phyloP scores from a whole-genome alignment of 2,329 filamentous ascomycete genomes.

The Orbilia quercus region DNA sequence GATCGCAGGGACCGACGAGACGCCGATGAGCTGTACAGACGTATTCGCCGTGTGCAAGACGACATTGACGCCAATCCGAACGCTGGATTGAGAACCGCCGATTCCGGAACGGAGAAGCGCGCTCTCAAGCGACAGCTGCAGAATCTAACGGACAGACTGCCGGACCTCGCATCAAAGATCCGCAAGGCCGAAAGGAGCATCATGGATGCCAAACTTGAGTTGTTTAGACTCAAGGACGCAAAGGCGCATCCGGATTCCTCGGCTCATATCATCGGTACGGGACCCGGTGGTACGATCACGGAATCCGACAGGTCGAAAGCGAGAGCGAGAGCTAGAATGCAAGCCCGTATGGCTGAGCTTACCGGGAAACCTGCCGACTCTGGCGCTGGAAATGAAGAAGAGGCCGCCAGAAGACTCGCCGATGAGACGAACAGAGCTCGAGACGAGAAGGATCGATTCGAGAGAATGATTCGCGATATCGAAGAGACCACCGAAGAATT shows the following conservation, averaged over 20 bases:
- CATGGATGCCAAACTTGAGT: constrained; percentile 86
- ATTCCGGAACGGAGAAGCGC: constrained; percentile 88
- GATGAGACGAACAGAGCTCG: constrained; percentile 84
- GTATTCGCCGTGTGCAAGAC: constrained; percentile 89
- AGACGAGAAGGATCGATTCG: constrained; percentile 90
- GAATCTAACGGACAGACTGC: constrained; percentile 85
- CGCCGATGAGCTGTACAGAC: constrained; percentile 91
- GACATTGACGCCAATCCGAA: constrained; percentile 94
- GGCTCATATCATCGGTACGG: constrained; percentile 85
- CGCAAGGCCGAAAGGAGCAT: constrained; percentile 91
- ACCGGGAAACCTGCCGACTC: constrained; percentile 78
- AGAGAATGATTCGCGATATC: constrained; percentile 95
- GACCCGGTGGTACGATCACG: constrained; percentile 87
- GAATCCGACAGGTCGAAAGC: constrained; percentile 95
- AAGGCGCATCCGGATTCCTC: constrained; percentile 88
- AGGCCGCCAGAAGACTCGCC: constrained; percentile 85
- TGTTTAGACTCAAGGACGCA: constrained; percentile 92
- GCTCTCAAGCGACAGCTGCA: constrained; percentile 90
- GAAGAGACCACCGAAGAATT: constrained; percentile 96
- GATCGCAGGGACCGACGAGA: constrained; percentile 91
- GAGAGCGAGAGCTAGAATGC: constrained; percentile 97
- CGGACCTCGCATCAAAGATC: constrained; percentile 90
- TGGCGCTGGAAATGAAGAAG: constrained; percentile 71
- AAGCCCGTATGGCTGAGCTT: constrained; percentile 91
- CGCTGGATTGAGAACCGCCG: constrained; percentile 74